phyloP scores from a whole-genome alignment of 2,329 filamentous ascomycete species.

The Coleophoma crateriformis region DNA sequence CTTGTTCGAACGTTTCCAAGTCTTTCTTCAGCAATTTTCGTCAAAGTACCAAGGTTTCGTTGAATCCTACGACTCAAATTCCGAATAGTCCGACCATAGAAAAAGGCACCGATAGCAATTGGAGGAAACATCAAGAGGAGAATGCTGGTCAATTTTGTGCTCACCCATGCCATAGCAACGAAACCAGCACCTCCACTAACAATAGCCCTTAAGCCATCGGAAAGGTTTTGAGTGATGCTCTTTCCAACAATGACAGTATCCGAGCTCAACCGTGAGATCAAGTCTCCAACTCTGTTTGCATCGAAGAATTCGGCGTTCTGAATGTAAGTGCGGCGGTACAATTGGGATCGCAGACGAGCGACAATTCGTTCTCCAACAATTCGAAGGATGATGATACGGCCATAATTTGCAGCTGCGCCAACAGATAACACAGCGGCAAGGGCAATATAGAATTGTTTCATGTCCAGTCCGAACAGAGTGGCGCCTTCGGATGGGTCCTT shows the following conservation, averaged over 20 bases:
- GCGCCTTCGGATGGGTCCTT: conserved; percentile 61
- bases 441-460: conserved; percentile 83
- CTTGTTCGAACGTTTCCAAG: conserved; percentile 94
- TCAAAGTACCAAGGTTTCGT: conserved; percentile 85
- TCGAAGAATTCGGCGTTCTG: conserved; percentile 99
- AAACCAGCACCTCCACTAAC: conserved; percentile 90
- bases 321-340: conserved; percentile 89
- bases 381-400: conserved; percentile 84
- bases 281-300: conserved; percentile 90
- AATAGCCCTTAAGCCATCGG: conserved; percentile 84
- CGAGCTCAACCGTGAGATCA: conserved; percentile 91
- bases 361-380: conserved; percentile 96
- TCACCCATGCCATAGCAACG: conserved; percentile 92
- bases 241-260: conserved; percentile 98
- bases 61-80: conserved; percentile 90
- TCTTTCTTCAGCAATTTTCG: conserved; percentile 97
- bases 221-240: conserved; percentile 96
- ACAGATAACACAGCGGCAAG: conserved; percentile 72
- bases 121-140: conserved; percentile 85
- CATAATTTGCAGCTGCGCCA: conserved; percentile 88
- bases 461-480: conserved; percentile 75
- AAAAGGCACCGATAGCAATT: conserved; percentile 81
- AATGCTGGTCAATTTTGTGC: conserved; percentile 81
- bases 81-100: conserved; percentile 85
- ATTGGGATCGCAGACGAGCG: conserved; percentile 77